These are phyloP conservation scores for Amanita rimosa DNA, from an alignment of 768 basidiomycete genomes.

Conservation along the genomic window DNA sequence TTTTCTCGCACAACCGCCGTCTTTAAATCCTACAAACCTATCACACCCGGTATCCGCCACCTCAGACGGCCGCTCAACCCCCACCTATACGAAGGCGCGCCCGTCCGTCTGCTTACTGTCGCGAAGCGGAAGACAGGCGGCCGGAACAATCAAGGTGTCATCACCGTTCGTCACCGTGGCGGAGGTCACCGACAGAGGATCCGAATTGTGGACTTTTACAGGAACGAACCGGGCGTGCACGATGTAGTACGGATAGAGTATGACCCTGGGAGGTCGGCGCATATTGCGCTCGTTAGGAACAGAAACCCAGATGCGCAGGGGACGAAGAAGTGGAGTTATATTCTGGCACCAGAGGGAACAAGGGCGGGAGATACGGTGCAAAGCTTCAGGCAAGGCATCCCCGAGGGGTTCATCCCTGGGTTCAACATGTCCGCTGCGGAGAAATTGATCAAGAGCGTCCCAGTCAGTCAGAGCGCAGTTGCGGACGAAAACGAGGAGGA, in stretches of 20 bases:
- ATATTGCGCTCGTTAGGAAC: slow-evolving; percentile 82
- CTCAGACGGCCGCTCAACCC: slow-evolving; percentile 70
- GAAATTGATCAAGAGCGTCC: slow-evolving; percentile 8
- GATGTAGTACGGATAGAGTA: slow-evolving; percentile 95
- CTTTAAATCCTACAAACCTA: slow-evolving; percentile 87
- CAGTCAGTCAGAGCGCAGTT: neutral
- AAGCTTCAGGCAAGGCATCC: slow-evolving; percentile 77
- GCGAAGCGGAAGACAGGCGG: slow-evolving; percentile 81
- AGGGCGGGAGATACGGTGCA: slow-evolving; percentile 82
- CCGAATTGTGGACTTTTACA: slow-evolving; percentile 76
- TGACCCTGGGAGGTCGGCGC: slow-evolving; percentile 88
- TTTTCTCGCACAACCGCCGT: slow-evolving; percentile 41
- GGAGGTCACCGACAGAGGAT: slow-evolving; percentile 87
- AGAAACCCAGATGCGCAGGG: slow-evolving; percentile 43
- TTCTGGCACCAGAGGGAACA: slow-evolving; percentile 84
- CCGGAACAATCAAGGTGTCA: slow-evolving; percentile 69
- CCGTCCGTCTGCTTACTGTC: slow-evolving; percentile 71
- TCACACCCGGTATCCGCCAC: slow-evolving; percentile 81
- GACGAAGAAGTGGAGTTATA: slow-evolving; percentile 69
- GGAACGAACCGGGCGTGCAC: slow-evolving; percentile 68
- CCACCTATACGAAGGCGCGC: slow-evolving; percentile 81
- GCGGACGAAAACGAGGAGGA: slow-evolving; percentile 13
- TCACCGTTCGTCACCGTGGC: slow-evolving; percentile 82
- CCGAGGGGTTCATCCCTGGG: slow-evolving; percentile 59
- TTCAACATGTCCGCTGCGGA: slow-evolving; percentile 19